A percentile compares a stretch with the other conserved stretches of the same genome.
phyloP scores from a whole-genome alignment of 106 monocot genomes.

The Dioscorea dumetorum region DNA sequence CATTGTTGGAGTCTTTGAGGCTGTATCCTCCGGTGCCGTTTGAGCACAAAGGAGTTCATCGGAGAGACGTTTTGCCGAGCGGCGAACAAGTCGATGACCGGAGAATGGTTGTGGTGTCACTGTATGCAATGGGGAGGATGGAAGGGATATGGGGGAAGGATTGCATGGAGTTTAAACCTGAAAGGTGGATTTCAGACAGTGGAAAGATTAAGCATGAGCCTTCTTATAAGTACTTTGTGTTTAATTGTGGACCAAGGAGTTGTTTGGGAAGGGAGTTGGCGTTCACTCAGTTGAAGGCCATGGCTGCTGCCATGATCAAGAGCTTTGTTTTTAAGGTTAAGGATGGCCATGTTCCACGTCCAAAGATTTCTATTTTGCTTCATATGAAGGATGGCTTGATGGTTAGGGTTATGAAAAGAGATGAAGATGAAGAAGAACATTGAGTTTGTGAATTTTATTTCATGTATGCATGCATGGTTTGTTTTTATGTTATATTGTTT shows the following conservation, averaged over 20 bases:
- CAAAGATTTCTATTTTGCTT: conserved; percentile 60
- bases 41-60: conserved; percentile 33
- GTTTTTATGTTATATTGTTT: neutral
- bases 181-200: conserved; percentile 48
- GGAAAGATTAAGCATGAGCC: conserved; percentile 48
- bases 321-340: conserved; percentile 28
- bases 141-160: conserved; percentile 75
- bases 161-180: conserved; percentile 59
- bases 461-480: no score
- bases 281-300: conserved; percentile 59
- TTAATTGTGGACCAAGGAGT: conserved; percentile 58
- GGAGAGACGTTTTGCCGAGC: conserved; percentile 42
- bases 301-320: conserved; percentile 32
- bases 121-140: conserved; percentile 68
- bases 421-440: no score
- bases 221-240: conserved; percentile 47
- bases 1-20: conserved; percentile 45
- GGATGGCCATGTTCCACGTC: conserved; percentile 23
- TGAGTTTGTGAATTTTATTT: no score
- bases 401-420: conserved; percentile 38
- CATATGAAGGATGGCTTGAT: conserved; percentile 68
- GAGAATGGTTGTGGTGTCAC: conserved; percentile 25
- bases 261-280: conserved; percentile 67
- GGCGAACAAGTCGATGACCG: conserved; percentile 11
- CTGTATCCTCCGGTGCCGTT: conserved; percentile 62